A percentile compares a stretch with the other conserved stretches of the same genome.
phyloP scores from a whole-genome alignment of 345 rosid genomes.

The Eucalyptus erythrocorys region DNA sequence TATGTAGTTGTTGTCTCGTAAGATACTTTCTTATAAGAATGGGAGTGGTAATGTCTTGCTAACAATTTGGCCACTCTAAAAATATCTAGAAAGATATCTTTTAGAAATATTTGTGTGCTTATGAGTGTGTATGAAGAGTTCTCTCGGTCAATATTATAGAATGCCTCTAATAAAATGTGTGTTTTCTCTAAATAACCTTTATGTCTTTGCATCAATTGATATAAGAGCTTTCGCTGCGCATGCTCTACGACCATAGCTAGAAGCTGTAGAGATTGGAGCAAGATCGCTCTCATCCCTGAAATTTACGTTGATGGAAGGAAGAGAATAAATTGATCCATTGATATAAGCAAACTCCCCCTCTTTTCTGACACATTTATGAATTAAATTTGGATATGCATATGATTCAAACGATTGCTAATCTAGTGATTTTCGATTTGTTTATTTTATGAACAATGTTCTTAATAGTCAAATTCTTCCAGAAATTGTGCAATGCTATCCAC shows the following conservation, averaged over 20 bases:
- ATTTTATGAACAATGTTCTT: not conserved
- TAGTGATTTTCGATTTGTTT: not conserved
- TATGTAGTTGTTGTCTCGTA: too few relatives aligned
- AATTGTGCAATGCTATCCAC: not conserved
- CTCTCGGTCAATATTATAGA: not conserved
- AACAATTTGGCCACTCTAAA: not conserved
- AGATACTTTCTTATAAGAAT: too few relatives aligned
- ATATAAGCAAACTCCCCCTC: rapidly evolving
- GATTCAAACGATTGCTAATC: not conserved
- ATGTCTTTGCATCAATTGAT: not conserved
- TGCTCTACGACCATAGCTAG: too few relatives aligned
- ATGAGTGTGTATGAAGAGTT: not conserved
- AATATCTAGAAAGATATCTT: not conserved
- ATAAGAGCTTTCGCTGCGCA: not conserved
- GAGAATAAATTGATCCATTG: not conserved
- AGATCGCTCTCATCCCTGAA: slow-evolving; percentile 1
- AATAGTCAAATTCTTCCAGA: not conserved
- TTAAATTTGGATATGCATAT: not conserved
- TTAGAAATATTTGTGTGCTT: not conserved
- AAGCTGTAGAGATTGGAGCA: slow-evolving; percentile 10
- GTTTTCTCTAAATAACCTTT: not conserved
- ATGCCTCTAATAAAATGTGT: not conserved
- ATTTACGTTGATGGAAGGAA: not conserved
- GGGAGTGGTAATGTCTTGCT: too few relatives aligned
- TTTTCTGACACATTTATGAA: not conserved